phyloP scores from a whole-genome alignment of 169 alveolate genomes.

The Plasmodium cynomolgi region DNA sequence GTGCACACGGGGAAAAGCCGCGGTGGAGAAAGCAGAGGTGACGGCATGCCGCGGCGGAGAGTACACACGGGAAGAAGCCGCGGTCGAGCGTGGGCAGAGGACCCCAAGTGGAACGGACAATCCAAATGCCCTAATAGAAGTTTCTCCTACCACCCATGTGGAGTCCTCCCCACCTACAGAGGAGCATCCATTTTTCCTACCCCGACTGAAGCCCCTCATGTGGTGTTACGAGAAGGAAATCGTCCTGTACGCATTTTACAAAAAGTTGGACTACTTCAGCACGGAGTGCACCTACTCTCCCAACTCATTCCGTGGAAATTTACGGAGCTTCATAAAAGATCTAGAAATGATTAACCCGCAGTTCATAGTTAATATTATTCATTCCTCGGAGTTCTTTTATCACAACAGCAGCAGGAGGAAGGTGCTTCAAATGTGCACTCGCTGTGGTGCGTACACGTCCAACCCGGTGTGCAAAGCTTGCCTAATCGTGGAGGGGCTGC shows the following conservation, averaged over 20 bases:
- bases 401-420: conserved; percentile 51
- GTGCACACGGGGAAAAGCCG: neutral
- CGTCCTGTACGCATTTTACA: conserved; percentile 96
- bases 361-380: conserved; percentile 77
- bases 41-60: neutral
- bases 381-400: conserved; percentile 78
- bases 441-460: conserved; percentile 73
- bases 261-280: conserved; percentile 94
- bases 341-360: conserved; percentile 87
- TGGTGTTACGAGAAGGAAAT: conserved; percentile 97
- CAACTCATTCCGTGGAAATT: conserved; percentile 97
- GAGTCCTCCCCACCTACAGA: neutral
- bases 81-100: neutral
- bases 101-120: neutral
- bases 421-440: conserved; percentile 8
- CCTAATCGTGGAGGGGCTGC: conserved; percentile 50
- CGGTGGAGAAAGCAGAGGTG: no score
- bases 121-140: neutral
- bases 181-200: conserved; percentile 77
- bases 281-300: conserved; percentile 98
- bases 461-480: conserved; percentile 63
- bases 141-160: neutral
- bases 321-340: conserved; percentile 94
- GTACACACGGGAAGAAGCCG: neutral
- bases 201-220: conserved; percentile 96